Percentiles rank a stretch among this genome's conserved stretches.
phyloP scores from a whole-genome alignment of 1,284 basidiomycete species.

The Cystobasidium sp. region DNA sequence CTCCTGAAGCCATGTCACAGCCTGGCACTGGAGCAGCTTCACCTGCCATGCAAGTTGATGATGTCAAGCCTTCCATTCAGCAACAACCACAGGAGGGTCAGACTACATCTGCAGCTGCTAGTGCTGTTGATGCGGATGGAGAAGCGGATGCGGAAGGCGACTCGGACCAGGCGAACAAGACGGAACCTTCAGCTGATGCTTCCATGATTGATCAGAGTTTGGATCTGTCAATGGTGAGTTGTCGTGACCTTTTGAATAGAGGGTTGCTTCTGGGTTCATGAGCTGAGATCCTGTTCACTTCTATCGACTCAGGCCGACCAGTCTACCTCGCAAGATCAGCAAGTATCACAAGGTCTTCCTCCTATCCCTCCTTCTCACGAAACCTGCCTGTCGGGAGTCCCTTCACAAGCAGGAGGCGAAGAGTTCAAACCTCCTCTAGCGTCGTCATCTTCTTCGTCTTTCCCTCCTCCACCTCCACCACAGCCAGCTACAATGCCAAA shows the following conservation, averaged over 20 bases:
- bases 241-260: background rate
- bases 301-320: conserved; percentile 10
- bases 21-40: background rate
- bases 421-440: conserved; percentile 33
- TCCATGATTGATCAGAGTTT: conserved; percentile 38
- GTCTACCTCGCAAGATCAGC: conserved; percentile 17
- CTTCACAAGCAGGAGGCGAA: background rate
- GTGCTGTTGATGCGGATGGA: conserved; percentile 4
- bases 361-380: conserved; percentile 24
- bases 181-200: conserved; percentile 3
- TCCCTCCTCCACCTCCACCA: background rate
- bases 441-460: conserved; percentile 10
- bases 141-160: conserved; percentile 22
- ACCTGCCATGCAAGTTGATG: conserved; percentile 6
- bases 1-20: conserved; percentile 9
- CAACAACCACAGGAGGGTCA: background rate
- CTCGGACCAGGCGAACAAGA: background rate
- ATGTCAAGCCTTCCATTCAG: background rate
- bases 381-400: background rate
- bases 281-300: background rate
- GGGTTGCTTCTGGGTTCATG: background rate
- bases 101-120: background rate
- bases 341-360: conserved; percentile 12
- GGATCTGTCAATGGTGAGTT: conserved; percentile 27
- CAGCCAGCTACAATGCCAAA: conserved; percentile 47